Evolutionary conservation across 495 filamentous ascomycete genomes (phyloP), one percentile per base, ranked within the genome.

Genomic region (Penicillium manginii): DNA sequence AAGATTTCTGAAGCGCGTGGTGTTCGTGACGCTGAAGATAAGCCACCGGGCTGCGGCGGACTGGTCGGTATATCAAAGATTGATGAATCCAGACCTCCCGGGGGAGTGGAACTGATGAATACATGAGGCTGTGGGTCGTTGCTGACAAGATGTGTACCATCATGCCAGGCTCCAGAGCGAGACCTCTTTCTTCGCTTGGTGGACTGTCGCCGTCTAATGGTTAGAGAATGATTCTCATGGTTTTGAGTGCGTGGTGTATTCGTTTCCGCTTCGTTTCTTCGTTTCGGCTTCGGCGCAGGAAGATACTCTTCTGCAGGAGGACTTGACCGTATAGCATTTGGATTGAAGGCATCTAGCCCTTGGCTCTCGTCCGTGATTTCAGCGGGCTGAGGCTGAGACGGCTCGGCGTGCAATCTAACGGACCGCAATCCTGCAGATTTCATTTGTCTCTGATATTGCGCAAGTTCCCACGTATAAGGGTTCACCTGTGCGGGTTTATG

Each of bases 391-490:
- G 49, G 58, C 63, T 11, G 67, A 51, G 50, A 68, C 57, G 47
- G 73, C 47, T 57, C 58, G 19, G 63, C 52, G 26, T 73, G 69
- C 33, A 89, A 69, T 48, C 78, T 82, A 33, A 91, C 72, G 1
- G 88, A 88, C 56, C 81, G 84, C 8, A 91, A 57, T 0, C 88
- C 88, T 42, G 85, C 73, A 6, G 82, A 82, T 53, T 81, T 85
- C 67, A 90, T 80, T 9, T 78, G 75, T 8, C 66, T 80, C 19
- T 79, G 76, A 65, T 91, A 91, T 55, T 83, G 83, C n/a, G 81
- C 87, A 61, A 81, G 81, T 62, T 92, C 89, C 5, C 89, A 63
- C 2, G 83, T 68, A 66, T 91, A 92, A 0, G 89, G 89, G 60
- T 90, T 23, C 45, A 47, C 85, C 54, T 89, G 70, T 63, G 91